Percentiles rank a stretch among this genome's conserved stretches.
phyloP scores from a whole-genome alignment of 2,329 filamentous ascomycete species.

The Aspergillus piperis region DNA sequence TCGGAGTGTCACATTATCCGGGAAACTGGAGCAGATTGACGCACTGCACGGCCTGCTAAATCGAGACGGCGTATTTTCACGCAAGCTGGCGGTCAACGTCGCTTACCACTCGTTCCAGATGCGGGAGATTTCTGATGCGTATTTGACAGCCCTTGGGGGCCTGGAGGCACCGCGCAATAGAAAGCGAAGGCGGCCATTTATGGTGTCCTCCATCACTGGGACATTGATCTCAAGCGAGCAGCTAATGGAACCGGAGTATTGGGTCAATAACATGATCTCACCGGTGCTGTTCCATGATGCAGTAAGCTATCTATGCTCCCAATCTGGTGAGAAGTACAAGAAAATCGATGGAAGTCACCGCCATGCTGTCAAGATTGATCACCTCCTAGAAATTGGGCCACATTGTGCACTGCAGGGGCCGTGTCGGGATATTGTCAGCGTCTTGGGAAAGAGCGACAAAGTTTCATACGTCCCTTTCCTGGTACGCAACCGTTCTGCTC shows the following conservation, averaged over 20 bases:
- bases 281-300: constrained; percentile 21
- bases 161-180: not conserved
- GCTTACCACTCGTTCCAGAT: constrained; percentile 27
- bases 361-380: constrained; percentile 7
- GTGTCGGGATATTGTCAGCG: constrained; percentile 13
- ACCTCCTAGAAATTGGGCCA: constrained; percentile 25
- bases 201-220: constrained; percentile 24
- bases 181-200: not conserved
- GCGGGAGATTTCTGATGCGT: constrained; percentile 11
- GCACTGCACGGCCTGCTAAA: constrained; percentile 7
- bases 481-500: not conserved
- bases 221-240: not conserved
- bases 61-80: constrained; percentile 10
- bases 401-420: constrained; percentile 21
- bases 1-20: constrained; percentile 23
- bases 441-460: not conserved
- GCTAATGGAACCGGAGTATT: constrained; percentile 17
- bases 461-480: not conserved
- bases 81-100: constrained; percentile 17
- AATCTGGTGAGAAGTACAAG: not conserved
- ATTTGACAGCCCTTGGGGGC: not conserved
- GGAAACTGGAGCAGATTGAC: constrained; percentile 17
- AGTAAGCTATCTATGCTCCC: constrained; percentile 1
- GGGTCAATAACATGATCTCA: constrained; percentile 22
- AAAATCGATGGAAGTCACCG: constrained; percentile 9